A percentile compares a stretch with the other conserved stretches of the same genome.
Evolutionary conservation across 2,329 filamentous ascomycete species (phyloP).

Genomic region (Dendryphion nanum): DNA sequence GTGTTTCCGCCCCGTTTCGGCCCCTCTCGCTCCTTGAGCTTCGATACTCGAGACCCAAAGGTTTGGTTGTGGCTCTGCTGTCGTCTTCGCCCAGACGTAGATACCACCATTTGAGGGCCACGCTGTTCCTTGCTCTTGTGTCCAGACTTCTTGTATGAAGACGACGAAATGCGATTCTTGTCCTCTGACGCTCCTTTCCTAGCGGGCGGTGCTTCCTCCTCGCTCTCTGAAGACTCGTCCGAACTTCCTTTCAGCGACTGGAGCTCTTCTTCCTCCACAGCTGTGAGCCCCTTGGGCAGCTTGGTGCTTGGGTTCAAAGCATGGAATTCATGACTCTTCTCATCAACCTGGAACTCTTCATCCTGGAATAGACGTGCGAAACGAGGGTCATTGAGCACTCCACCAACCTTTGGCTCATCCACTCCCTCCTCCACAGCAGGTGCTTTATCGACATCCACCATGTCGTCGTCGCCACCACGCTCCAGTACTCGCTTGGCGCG

Average conservation of each 20-base stretch:
- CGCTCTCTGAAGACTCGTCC: slow-evolving; percentile 33
- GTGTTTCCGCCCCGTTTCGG: slow-evolving; percentile 17
- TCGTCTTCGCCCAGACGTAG: slow-evolving; percentile 47
- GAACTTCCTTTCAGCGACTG: slow-evolving; percentile 38
- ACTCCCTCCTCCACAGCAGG: slow-evolving; percentile 13
- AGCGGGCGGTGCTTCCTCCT: slow-evolving; percentile 18
- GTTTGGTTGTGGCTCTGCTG: slow-evolving; percentile 52
- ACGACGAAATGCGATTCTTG: slow-evolving; percentile 57
- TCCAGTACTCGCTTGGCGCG: slow-evolving; percentile 52
- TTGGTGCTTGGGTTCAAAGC: slow-evolving; percentile 84
- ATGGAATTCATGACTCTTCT: slow-evolving; percentile 81
- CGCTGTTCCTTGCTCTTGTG: slow-evolving; percentile 41
- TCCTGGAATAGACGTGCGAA: slow-evolving; percentile 90
- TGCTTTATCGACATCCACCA: slow-evolving; percentile 27
- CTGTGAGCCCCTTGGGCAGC: slow-evolving; percentile 53
- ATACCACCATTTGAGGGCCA: slow-evolving; percentile 55
- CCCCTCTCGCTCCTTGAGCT: slow-evolving; percentile 29
- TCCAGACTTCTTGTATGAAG: slow-evolving; percentile 60
- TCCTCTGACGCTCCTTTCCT: slow-evolving; percentile 32
- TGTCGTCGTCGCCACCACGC: slow-evolving; percentile 57
- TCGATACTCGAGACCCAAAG: slow-evolving; percentile 56
- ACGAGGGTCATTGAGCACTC: slow-evolving; percentile 75
- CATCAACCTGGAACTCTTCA: slow-evolving; percentile 88
- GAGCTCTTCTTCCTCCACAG: slow-evolving; percentile 60
- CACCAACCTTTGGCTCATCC: slow-evolving; percentile 29